phyloP scores from a whole-genome alignment of 768 basidiomycete species.

The Calocybe gangraenosa region DNA sequence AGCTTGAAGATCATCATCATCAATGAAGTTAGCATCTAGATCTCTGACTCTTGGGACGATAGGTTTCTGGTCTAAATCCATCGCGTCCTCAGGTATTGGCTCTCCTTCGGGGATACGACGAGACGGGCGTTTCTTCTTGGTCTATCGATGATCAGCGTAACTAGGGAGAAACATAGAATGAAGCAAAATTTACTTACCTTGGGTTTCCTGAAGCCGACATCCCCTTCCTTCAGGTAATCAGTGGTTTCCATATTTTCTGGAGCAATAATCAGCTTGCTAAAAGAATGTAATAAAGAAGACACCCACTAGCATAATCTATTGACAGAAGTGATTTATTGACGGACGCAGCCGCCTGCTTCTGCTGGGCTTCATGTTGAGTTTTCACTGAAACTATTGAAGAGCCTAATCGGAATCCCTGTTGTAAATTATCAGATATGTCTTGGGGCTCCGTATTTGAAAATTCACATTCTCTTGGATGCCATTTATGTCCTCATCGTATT shows the following conservation, averaged over 20 bases:
- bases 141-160: constrained; percentile 38
- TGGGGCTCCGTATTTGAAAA: constrained; percentile 1
- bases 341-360: constrained; percentile 49
- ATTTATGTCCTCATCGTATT: constrained; percentile 91
- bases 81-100: constrained; percentile 45
- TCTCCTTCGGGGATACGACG: constrained; percentile 59
- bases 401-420: constrained; percentile 86
- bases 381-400: constrained; percentile 42
- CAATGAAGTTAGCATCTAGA: constrained; percentile 87
- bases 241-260: constrained; percentile 78
- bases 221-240: constrained; percentile 92
- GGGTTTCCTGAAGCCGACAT: constrained; percentile 91
- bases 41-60: constrained; percentile 64
- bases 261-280: constrained; percentile 14
- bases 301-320: constrained; percentile 88
- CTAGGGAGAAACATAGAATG: not conserved
- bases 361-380: constrained; percentile 37
- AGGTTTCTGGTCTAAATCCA: constrained; percentile 82
- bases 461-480: constrained; percentile 67
- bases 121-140: constrained; percentile 87
- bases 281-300: not conserved
- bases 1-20: constrained; percentile 97
- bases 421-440: constrained; percentile 6
- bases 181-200: constrained; percentile 49
- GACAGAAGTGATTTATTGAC: constrained; percentile 80